Base-by-base conservation (phyloP, 495 filamentous ascomycete species). In the Annulohypoxylon stygium region DNA sequence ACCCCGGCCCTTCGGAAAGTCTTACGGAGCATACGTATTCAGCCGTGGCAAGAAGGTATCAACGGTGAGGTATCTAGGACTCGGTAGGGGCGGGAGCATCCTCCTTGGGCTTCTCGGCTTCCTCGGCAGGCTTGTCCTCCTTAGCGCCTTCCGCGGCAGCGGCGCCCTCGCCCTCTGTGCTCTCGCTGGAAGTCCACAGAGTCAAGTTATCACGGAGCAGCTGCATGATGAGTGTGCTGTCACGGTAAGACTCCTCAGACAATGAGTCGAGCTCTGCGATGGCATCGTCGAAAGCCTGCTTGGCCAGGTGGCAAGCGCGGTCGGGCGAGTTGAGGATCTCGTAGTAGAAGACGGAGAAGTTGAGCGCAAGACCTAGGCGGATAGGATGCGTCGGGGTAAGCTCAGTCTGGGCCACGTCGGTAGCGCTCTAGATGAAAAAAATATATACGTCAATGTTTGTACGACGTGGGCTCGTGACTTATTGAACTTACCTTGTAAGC, bases 301-400 rank as follows among this genome's bases (percentile, higher is more conserved):
- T 99, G 81, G 96, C 96, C 63, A 99, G 90, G 83, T 99, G 96
- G 89, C 96, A 99, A 79, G 96, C 96, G 82, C 95, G 95, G 80
- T 99, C 96, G 53, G 96, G 96, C 11, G 96, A 97, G 91, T 98
- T 99, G 76, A 99, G 88, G 82, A 99, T 99, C 89, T 99, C 96
- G 82, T 99, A 99, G 90, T 99, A 99, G 88, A 99, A 99, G 75
- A 99, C 96, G 45, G 97, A 98, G 90, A 99, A 99, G 89, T 99
- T 99, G 73, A 99, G 90, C 70, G 96, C 96, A 74, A 99, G 93
- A 80, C 96, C 96, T 70, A 99, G 93, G 76, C 96, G 96, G 84
- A 98, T 99, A 69, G 96, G 96, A 88, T 99, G 96, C 72, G 96
- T 99, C 39, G 96, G 96, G 59, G 97, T 97, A 70, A 99, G 91